Evolutionary conservation across 352 stramenopile species (phyloP), one percentile per base, ranked within the genome.

Genomic region (Achlya hypogyna): DNA sequence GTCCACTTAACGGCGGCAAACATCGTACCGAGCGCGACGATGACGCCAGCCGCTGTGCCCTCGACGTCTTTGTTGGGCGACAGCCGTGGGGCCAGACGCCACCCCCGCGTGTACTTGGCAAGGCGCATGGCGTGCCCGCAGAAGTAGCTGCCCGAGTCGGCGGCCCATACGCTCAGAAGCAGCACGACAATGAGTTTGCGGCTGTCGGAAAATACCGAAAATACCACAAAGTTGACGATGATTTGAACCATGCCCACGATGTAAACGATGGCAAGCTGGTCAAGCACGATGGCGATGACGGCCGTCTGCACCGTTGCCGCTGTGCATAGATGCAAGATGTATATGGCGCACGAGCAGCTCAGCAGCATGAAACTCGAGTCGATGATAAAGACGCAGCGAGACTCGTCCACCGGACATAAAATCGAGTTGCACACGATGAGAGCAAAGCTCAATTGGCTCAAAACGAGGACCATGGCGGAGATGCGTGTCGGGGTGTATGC

Each of bases 61-160:
- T 98, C 95, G 25, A 98, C 87, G 52, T 96, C 96, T 71, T 98
- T 98, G 77, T 98, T 98, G 38, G 95, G 95, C 51, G 88, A 97
- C 34, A 96, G 63, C 29, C 91, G 89, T 0, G 88, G 82, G 10
- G 93, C 93, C 10, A 95, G 81, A 5, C 78, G 78, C 53, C 93
- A 88, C 40, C 97, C 85, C 23, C 77, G 75, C 22, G 78, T 78
- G 40, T 98, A 84, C 51, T 96, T 86, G 14, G 88, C 84, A 20
- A 82, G 77, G 38, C 89, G 82, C 58, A 96, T 90, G 43, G 86
- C 69, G 35, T 96, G 87, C n/a, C 95, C 93, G 1, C 84, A 87
- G 59, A 98, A 86, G 75, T 98, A 98, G 14, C 91, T 94, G 47
- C 91, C 91, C 0, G 97, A 91, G 74, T 98, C 95, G 32, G 84